Base-by-base conservation (phyloP, 306 rosid genomes). In the Vigna trinervia region DNA sequence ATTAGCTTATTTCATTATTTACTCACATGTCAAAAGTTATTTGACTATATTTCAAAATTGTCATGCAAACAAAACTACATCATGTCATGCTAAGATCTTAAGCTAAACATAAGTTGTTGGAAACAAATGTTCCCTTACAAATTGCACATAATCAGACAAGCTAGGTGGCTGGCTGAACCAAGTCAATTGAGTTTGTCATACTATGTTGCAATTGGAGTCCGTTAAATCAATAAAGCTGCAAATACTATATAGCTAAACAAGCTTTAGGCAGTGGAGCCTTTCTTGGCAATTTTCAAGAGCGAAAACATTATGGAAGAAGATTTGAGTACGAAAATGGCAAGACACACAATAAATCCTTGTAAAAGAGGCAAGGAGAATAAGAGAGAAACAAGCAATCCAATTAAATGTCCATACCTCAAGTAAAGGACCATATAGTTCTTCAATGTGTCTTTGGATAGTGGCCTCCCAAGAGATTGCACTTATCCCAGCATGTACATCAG, bases 381-480 rank as follows among this genome's bases (percentile, higher is more conserved):
- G 23, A 46, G 12, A 51, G 30, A 65, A 3, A 20, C 23, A 23
- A n/a, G 14, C 63, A 30, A 60, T 54, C n/a, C 43, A 53, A 78
- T 34, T 19, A 50, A 68, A 75, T 39, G 50, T 20, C 12, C 70
- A 64, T 79, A 94, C 98, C 93, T 89, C 91, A 64, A 85, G 92
- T 73, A 88, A 65, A 79, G 97, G 88, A 84, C 85, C 86, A 48
- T 92, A 87, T 48, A 94, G 85, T 59, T 94, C 98, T 84, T 90
- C 95, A 80, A 94, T 86, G 87, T 92, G 98, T 67, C 90, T 89
- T 77, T 94, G 98, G 81, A 90, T 89, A 62, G 96, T 85, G 77
- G 96, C 95, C 80, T 94, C 98, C 97, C 93, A 94, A 47, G 98
- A 94, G 75, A 94, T 75, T 61, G 93, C 90, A 80, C 85, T 89